Evolutionary conservation across 1,284 basidiomycete genomes (phyloP).

Genomic region (Ganoderma leucocontextum): DNA sequence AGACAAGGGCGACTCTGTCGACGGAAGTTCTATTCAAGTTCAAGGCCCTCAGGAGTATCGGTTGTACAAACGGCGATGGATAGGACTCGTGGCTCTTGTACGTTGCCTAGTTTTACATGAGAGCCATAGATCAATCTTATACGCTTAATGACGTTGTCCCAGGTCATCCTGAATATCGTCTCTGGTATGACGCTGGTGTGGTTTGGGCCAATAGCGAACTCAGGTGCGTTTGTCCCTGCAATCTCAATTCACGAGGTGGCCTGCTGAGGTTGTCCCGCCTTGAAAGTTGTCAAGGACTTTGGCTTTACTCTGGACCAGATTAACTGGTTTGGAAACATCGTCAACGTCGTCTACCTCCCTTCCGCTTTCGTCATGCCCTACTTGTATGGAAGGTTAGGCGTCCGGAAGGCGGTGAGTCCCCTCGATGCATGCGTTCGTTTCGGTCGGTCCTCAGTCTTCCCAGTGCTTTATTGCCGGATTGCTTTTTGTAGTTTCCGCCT

Average conservation of each 20-base stretch:
- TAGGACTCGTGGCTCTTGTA: slow-evolving; percentile 70
- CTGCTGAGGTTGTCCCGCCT: not conserved
- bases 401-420: slow-evolving; percentile 62
- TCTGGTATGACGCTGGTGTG: slow-evolving; percentile 71
- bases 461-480: slow-evolving; percentile 64
- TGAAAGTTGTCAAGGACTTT: slow-evolving; percentile 64
- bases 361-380: slow-evolving; percentile 64
- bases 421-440: not conserved
- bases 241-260: too few species aligned
- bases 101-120: slow-evolving; percentile 29
- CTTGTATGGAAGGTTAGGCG: slow-evolving; percentile 63
- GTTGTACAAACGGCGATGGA: slow-evolving; percentile 72
- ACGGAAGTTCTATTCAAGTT: not conserved
- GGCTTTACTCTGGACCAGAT: slow-evolving; percentile 69
- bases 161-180: slow-evolving; percentile 70
- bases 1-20: slow-evolving; percentile 11
- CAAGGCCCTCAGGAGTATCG: slow-evolving; percentile 49
- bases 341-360: slow-evolving; percentile 68
- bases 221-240: slow-evolving; percentile 50
- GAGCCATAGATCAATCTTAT: not conserved
- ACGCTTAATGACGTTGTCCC: not conserved
- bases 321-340: slow-evolving; percentile 80
- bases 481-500: slow-evolving; percentile 66
- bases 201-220: slow-evolving; percentile 81
- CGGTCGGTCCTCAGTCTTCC: slow-evolving; percentile 1